Percentiles rank a stretch among this genome's conserved stretches.
Evolutionary conservation across 1,284 basidiomycete species (phyloP).

Genomic region (Ganoderma boninense): DNA sequence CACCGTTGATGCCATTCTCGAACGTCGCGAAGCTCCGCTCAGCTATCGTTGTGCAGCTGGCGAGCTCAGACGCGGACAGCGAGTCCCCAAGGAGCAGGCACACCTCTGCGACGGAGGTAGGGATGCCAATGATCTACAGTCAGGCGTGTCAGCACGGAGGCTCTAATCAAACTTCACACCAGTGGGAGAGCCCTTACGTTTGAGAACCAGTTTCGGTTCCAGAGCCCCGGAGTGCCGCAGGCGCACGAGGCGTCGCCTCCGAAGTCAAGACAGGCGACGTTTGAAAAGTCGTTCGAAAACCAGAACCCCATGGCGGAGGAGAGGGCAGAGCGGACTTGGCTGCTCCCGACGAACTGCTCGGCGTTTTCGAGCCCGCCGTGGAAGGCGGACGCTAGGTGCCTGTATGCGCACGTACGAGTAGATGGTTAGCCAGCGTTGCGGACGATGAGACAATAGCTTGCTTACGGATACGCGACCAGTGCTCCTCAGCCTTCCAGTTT

Average conservation of each 20-base stretch:
- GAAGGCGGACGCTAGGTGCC: constrained; percentile 62
- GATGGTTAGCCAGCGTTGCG: not conserved
- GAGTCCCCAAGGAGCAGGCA: constrained; percentile 62
- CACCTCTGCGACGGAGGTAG: constrained; percentile 60
- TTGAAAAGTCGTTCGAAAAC: constrained; percentile 68
- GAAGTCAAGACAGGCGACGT: constrained; percentile 57
- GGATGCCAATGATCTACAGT: constrained; percentile 64
- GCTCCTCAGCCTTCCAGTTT: constrained; percentile 70
- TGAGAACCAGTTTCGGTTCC: constrained; percentile 78
- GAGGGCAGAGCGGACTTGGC: constrained; percentile 50
- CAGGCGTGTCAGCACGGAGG: not conserved
- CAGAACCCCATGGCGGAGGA: constrained; percentile 68
- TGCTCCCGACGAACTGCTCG: constrained; percentile 49
- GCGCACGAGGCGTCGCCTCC: constrained; percentile 61
- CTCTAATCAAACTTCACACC: not conserved
- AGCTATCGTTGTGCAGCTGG: constrained; percentile 60
- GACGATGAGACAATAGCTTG: constrained; percentile 14
- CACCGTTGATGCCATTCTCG: constrained; percentile 51
- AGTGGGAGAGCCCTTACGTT: constrained; percentile 38
- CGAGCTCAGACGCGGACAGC: constrained; percentile 52
- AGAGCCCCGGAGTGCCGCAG: constrained; percentile 63
- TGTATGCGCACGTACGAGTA: constrained; percentile 15
- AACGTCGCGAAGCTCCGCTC: constrained; percentile 61
- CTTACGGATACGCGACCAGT: constrained; percentile 66
- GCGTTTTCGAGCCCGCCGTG: constrained; percentile 56